Evolutionary conservation across 257 asterid species (phyloP), one percentile per base, ranked within the genome.

Genomic region (Perilla frutescens): DNA sequence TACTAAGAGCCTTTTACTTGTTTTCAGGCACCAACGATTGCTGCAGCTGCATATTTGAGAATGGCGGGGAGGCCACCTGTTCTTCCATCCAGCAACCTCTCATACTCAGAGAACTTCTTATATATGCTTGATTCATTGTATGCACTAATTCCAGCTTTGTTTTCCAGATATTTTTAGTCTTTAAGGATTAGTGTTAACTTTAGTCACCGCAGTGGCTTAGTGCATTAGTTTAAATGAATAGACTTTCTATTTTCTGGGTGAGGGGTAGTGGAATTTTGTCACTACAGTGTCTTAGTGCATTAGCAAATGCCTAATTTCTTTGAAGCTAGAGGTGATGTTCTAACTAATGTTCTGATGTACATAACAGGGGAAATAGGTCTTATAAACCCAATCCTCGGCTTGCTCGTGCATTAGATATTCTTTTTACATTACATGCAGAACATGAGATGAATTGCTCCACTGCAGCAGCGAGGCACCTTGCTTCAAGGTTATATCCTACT

Each of bases 391-490:
- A 92, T 80, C 87, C 99, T 59, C 90, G 97, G 62, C 97, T 95
- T 70, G 98, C 99, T 77, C 98, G 97, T 59, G 96, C 76, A 34
- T 93, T 95, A 3, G 98, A 95, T 76, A 87, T 92, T 81, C 96
- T 95, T 79, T 95, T 95, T 81, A 84, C 90, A 78, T 77, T 95
- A 66, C 99, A 95, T 40, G 99, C 99, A n/a, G 99, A 95, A 77
- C 99, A 95, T 80, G 99, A 95, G 81, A 95, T 95, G 99, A 95
- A 95, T 77, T 95, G 99, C 81, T 95, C 99, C 70, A 92, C 99
- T 32, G 96, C 99, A 66, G 99, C 99, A 50, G 98, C 99, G 43
- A 86, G 99, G 53, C 99, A 95, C 78, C 96, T 95, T 80, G 94
- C 98, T 54, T 92, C 99, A 72, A 95, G 99, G 99, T 92, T 65